Conservation (phyloP, 176 grass and related monocot species). For the Canna indica region DNA sequence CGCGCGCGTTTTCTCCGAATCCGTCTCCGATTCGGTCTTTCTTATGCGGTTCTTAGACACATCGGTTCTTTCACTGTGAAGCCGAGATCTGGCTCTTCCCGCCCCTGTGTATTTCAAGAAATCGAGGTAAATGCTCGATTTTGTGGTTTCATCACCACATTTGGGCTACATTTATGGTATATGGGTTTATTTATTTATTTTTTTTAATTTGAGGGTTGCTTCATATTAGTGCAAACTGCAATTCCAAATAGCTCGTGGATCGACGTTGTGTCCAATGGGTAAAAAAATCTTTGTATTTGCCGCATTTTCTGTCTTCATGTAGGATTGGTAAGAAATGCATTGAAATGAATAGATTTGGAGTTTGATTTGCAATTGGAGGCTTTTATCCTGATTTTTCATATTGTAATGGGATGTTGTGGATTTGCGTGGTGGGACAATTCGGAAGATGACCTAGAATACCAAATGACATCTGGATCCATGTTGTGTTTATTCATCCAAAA, state of each 20-base stretch:
- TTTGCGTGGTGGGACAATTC: background rate
- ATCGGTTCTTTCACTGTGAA: background rate
- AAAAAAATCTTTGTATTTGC: background rate
- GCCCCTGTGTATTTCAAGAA: background rate
- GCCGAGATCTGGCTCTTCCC: background rate
- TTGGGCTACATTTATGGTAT: background rate
- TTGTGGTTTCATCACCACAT: background rate
- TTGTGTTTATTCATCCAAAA: background rate
- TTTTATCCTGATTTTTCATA: background rate
- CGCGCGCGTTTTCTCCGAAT: background rate
- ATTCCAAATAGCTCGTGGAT: no score
- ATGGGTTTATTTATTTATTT: background rate
- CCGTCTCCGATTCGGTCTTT: background rate
- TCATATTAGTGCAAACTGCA: background rate
- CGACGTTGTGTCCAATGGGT: no score
- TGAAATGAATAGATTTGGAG: background rate
- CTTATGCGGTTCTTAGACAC: background rate
- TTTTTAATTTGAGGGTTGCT: no score
- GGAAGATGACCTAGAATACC: background rate
- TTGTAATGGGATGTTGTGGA: background rate
- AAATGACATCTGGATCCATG: background rate
- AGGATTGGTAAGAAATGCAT: background rate
- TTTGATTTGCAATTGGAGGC: background rate
- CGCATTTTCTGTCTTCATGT: background rate
- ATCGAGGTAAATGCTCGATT: background rate